Base-by-base conservation (phyloP, 352 stramenopile species). In the Globisporangium nunn region DNA sequence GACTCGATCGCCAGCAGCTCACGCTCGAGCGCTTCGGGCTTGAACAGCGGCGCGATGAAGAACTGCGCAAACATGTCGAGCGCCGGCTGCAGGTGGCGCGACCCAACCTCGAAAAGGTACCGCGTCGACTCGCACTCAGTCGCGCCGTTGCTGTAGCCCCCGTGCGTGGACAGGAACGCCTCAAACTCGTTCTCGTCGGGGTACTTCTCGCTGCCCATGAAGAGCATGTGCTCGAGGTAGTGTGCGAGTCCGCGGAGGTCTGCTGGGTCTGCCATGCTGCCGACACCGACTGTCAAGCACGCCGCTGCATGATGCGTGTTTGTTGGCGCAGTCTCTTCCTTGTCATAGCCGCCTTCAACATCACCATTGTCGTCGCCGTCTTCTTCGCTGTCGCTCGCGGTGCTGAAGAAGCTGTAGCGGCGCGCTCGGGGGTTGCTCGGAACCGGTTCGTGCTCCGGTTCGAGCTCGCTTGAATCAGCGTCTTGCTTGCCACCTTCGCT, bases 191-290 rank as follows among this genome's bases (percentile, higher is more conserved):
- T 96, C 56, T 98, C 92, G 50, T 84, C 75, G 1, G 90, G 91
- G 62, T 96, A 97, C 50, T 96, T 97, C 18, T 65, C 62, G 54
- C 78, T 96, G 6, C 91, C 91, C 84, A 97, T 92, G 65, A 97
- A 97, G 2, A 97, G 65, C 91, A 97, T 96, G 74, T 97, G 91
- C 68, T 97, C 88, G 23, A 96, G 70, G 57, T 90, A 96, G 57
- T 96, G 86, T 8, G 84, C 85, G 7, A 89, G 61, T 3, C 83
- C 88, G 14, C 71, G 73, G 12, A 93, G 46, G 8, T 72, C 56
- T 40, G 71, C 43, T 1, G 83, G 78, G 35, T 96, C 84, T 1
- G 67, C 7, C 58, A 88, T 71, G 59, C 74, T 86, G 6, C 79
- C 79, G 1, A 87, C 71, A 31, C 70, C 62, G 10, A 89, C 79